Conservation (phyloP, 1,284 basidiomycete genomes). For the Mycena citricolor region DNA sequence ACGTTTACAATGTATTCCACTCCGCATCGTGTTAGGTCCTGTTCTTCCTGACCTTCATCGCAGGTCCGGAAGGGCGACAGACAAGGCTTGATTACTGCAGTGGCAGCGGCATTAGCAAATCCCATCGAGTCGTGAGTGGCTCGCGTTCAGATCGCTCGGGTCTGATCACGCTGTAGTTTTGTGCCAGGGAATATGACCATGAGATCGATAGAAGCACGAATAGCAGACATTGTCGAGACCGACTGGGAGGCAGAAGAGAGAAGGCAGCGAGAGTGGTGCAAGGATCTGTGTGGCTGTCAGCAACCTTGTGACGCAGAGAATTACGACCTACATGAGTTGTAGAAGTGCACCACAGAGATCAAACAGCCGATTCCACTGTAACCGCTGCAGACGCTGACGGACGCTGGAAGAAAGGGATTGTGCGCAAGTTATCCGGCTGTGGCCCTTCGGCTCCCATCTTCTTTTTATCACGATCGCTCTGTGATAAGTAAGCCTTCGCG, state of each 20-base stretch:
- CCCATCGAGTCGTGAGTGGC: constrained; percentile 17
- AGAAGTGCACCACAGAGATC: too few relatives aligned
- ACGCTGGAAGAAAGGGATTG: constrained; percentile 62
- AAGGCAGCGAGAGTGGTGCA: constrained; percentile 5
- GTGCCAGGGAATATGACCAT: constrained; percentile 16
- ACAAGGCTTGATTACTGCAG: constrained; percentile 18
- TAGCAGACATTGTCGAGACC: constrained; percentile 10
- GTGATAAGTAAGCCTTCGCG: constrained; percentile 6
- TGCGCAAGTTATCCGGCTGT: constrained; percentile 57
- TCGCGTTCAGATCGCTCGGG: too few relatives aligned
- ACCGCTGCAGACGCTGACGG: too few relatives aligned
- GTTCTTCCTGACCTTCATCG: neutral
- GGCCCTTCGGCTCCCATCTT: constrained; percentile 61
- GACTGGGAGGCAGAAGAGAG: constrained; percentile 13
- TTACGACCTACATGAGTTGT: too few relatives aligned
- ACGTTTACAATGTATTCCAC: constrained; percentile 37
- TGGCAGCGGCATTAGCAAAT: constrained; percentile 10
- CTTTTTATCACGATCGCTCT: constrained; percentile 68
- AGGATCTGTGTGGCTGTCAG: constrained; percentile 12
- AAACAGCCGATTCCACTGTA: too few relatives aligned
- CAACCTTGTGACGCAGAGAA: constrained; percentile 11
- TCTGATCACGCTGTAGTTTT: constrained; percentile 1
- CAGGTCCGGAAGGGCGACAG: constrained; percentile 11
- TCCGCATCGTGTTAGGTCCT: neutral
- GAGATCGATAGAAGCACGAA: constrained; percentile 6